Evolutionary conservation across 169 alveolate genomes (phyloP).

Genomic region (Cystoisospora suis): DNA sequence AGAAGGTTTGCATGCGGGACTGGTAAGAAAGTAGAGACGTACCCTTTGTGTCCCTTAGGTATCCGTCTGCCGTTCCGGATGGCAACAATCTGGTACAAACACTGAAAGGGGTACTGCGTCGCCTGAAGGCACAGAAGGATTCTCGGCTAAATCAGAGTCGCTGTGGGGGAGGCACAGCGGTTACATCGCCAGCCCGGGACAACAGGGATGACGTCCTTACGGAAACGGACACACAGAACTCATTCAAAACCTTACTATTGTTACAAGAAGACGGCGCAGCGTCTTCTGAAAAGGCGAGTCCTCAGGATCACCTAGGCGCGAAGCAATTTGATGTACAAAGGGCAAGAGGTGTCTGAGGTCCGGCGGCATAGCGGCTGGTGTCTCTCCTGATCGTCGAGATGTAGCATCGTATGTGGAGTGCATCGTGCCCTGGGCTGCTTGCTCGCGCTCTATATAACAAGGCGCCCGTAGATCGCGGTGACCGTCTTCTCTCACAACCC

Average conservation of each 20-base stretch:
- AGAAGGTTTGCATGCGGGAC: neutral
- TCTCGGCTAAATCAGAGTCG: too few relatives aligned
- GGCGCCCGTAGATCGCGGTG: too few relatives aligned
- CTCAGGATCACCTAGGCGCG: slow-evolving; percentile 61
- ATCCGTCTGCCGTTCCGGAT: neutral
- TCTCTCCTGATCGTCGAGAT: too few relatives aligned
- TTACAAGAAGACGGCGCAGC: slow-evolving; percentile 21
- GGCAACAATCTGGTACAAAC: slow-evolving; percentile 6
- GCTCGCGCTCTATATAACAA: too few relatives aligned
- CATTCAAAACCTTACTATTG: neutral
- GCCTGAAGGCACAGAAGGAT: neutral
- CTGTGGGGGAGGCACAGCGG: too few relatives aligned
- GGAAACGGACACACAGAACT: too few relatives aligned
- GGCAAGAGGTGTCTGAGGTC: slow-evolving; percentile 60
- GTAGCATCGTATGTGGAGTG: too few relatives aligned
- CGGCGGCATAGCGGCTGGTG: too few relatives aligned
- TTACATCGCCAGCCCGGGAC: too few relatives aligned
- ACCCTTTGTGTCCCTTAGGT: slow-evolving; percentile 3
- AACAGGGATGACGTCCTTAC: too few relatives aligned
- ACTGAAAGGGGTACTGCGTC: slow-evolving; percentile 14
- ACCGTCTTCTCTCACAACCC: neutral
- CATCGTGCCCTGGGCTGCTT: too few relatives aligned
- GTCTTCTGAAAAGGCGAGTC: slow-evolving; percentile 43
- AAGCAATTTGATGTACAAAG: slow-evolving; percentile 66
- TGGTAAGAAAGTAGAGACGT: neutral